phyloP scores from a whole-genome alignment of 768 basidiomycete genomes.

The Rubroboletus pulcherrimus region DNA sequence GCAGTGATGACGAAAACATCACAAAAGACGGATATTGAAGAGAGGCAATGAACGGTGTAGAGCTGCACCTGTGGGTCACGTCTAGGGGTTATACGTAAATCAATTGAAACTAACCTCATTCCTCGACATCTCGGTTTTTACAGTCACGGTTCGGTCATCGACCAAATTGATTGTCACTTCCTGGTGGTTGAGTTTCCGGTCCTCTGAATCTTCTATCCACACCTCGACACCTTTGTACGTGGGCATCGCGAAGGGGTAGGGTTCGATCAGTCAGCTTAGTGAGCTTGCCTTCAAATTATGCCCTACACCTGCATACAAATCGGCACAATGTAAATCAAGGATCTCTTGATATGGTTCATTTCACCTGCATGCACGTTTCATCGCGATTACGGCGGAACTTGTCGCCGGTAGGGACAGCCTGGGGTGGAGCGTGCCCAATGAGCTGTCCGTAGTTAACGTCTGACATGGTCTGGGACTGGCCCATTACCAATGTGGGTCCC shows the following conservation, averaged over 20 bases:
- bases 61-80: not conserved
- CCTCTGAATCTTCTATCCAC: constrained; percentile 16
- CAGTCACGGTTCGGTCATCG: constrained; percentile 8
- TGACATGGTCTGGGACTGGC: not conserved
- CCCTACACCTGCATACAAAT: constrained; percentile 7
- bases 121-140: constrained; percentile 7
- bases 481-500: not conserved
- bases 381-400: not conserved
- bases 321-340: not conserved
- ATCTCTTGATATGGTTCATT: not conserved
- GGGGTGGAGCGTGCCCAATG: not conserved
- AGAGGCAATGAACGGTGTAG: constrained; percentile 17
- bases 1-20: constrained; percentile 10
- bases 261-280: not conserved
- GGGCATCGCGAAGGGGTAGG: constrained; percentile 11
- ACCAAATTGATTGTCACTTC: constrained; percentile 8
- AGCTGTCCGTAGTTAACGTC: not conserved
- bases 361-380: not conserved
- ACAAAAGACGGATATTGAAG: constrained; percentile 14
- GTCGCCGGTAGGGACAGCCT: not conserved
- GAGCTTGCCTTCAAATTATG: not conserved
- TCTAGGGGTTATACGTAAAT: not conserved
- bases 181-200: constrained; percentile 2
- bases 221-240: constrained; percentile 12
- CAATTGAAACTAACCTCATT: constrained; percentile 6